These are phyloP conservation scores for Trichodelitschia bisporula DNA, from an alignment of 495 filamentous ascomycete genomes.

Conservation along the genomic window DNA sequence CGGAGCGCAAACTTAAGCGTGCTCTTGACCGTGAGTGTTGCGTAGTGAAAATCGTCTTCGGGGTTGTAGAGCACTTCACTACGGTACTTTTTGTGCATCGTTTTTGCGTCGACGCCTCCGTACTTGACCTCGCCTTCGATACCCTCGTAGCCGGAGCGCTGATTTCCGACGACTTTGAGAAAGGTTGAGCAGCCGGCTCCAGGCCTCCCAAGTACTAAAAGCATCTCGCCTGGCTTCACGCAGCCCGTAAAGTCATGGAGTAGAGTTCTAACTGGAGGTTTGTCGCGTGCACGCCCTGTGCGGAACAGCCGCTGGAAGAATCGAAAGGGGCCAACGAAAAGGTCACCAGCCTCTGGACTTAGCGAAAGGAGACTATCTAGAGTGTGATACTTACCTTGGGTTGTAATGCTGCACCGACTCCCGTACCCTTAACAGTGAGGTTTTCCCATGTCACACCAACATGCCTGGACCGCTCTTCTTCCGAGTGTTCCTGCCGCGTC, in stretches of 20 bases:
- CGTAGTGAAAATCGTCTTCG: conserved; percentile 56
- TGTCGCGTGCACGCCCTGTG: conserved; percentile 19
- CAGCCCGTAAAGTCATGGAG: conserved; percentile 35
- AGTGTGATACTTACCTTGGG: no score
- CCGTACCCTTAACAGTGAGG: conserved; percentile 36
- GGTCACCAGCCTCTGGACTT: conserved; percentile 34
- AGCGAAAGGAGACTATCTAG: no score
- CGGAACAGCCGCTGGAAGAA: conserved; percentile 21
- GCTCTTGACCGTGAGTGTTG: conserved; percentile 42
- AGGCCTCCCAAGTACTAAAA: conserved; percentile 46
- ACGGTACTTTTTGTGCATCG: conserved; percentile 39
- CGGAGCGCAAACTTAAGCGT: conserved; percentile 49
- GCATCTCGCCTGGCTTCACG: conserved; percentile 22
- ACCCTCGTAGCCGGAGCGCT: conserved; percentile 34
- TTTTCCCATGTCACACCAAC: conserved; percentile 16
- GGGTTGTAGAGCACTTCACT: conserved; percentile 28
- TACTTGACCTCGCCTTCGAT: conserved; percentile 38
- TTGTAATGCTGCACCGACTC: conserved; percentile 40
- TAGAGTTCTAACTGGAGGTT: conserved; percentile 32
- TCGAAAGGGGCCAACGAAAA: conserved; percentile 31
- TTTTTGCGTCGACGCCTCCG: conserved; percentile 32
- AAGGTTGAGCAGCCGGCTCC: conserved; percentile 52
- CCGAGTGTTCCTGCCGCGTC: conserved; percentile 31
- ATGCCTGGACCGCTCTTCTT: conserved; percentile 34
- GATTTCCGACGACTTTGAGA: conserved; percentile 42